These are phyloP conservation scores for Zymoseptoria crescenta DNA, from an alignment of 2,329 filamentous ascomycete genomes.

Conservation along the genomic window DNA sequence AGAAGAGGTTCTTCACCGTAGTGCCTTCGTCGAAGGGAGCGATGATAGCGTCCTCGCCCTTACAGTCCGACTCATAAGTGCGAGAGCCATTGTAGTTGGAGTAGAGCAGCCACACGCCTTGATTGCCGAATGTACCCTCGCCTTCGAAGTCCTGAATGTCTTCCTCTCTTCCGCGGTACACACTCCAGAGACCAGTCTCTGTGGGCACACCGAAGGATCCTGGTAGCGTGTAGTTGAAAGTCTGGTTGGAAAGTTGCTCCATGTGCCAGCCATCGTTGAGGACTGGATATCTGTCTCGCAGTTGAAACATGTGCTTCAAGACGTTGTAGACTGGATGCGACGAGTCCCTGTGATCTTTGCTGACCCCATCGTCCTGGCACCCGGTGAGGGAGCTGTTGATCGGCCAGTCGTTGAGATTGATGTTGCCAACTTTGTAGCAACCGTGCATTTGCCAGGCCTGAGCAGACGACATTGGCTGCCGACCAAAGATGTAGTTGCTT, in stretches of 20 bases:
- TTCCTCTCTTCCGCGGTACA: constrained; percentile 44
- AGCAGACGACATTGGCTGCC: constrained; percentile 54
- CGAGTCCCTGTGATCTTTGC: constrained; percentile 55
- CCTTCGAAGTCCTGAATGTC: constrained; percentile 46
- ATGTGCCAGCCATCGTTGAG: constrained; percentile 54
- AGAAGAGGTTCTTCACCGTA: constrained; percentile 56
- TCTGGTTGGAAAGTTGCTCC: constrained; percentile 50
- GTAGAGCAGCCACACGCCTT: constrained; percentile 47
- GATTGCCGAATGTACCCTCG: constrained; percentile 34
- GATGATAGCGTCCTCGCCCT: constrained; percentile 44
- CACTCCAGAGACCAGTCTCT: constrained; percentile 54
- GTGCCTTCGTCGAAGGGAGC: constrained; percentile 48
- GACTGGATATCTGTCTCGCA: constrained; percentile 49
- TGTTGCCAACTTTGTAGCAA: constrained; percentile 51
- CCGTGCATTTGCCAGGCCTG: constrained; percentile 59
- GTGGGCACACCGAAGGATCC: constrained; percentile 47
- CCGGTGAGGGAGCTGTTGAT: constrained; percentile 46
- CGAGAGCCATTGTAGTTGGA: constrained; percentile 43
- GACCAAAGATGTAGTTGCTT: constrained; percentile 57
- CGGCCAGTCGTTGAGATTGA: constrained; percentile 52
- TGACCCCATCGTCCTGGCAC: constrained; percentile 50
- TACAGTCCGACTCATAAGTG: constrained; percentile 53
- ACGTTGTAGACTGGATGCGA: constrained; percentile 54
- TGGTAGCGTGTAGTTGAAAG: constrained; percentile 42
- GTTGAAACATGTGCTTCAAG: constrained; percentile 54